phyloP scores from a whole-genome alignment of 1,284 basidiomycete species.

The Microbotryum intermedium region DNA sequence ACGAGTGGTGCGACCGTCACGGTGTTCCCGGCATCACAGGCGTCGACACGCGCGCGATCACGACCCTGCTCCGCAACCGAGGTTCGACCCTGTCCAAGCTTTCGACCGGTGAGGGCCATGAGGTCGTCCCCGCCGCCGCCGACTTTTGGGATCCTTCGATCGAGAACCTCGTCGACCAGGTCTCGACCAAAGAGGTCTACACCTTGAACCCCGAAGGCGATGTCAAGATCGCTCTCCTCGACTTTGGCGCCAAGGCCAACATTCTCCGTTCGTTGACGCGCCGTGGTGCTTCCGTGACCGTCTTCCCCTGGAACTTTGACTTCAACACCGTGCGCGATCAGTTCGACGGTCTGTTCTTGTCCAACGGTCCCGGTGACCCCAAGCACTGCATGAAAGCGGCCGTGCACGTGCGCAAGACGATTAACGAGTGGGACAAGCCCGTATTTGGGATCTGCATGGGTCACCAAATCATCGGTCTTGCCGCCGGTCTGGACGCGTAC shows the following conservation, averaged over 20 bases:
- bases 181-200: conserved; percentile 79
- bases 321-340: conserved; percentile 84
- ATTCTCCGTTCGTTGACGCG: conserved; percentile 86
- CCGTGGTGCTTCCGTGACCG: conserved; percentile 83
- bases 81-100: conserved; percentile 92
- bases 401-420: conserved; percentile 65
- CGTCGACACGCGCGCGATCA: conserved; percentile 95
- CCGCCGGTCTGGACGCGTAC: conserved; percentile 91
- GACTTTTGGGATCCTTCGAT: conserved; percentile 87
- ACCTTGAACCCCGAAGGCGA: conserved; percentile 78
- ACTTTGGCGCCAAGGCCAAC: conserved; percentile 97
- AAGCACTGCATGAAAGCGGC: conserved; percentile 80
- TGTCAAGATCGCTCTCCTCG: conserved; percentile 86
- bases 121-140: conserved; percentile 49
- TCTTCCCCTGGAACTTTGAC: conserved; percentile 94
- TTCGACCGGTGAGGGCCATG: conserved; percentile 67
- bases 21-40: conserved; percentile 90
- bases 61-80: conserved; percentile 84
- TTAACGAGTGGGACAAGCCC: conserved; percentile 82
- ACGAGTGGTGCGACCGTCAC: conserved; percentile 86
- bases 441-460: conserved; percentile 99
- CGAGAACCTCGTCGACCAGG: conserved; percentile 88
- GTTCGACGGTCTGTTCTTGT: conserved; percentile 91
- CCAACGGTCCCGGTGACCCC: conserved; percentile 94
- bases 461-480: conserved; percentile 93